A percentile compares a stretch with the other conserved stretches of the same genome.
Conservation (phyloP, 2,329 filamentous ascomycete species). For the Diaporthe aspalathi region DNA sequence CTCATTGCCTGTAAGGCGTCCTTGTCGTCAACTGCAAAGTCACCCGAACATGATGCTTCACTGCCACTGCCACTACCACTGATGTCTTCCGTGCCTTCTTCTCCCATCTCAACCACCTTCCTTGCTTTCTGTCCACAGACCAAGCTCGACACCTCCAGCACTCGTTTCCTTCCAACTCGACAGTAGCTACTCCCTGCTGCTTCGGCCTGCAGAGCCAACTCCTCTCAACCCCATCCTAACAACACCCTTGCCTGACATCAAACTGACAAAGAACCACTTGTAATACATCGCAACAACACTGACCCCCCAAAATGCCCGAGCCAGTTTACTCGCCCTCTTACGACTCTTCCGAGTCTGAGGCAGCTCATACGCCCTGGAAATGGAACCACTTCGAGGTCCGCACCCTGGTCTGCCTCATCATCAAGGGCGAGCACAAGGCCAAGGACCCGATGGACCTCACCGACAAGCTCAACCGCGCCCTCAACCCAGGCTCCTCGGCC, state of each 20-base stretch:
- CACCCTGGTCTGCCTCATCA: slow-evolving; percentile 36
- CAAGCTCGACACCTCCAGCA: not conserved
- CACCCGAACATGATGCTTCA: not conserved
- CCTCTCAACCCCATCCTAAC: too few relatives aligned
- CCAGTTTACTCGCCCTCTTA: slow-evolving; percentile 9
- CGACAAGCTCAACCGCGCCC: slow-evolving; percentile 35
- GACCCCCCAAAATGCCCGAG: not conserved
- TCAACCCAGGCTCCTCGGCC: slow-evolving; percentile 31
- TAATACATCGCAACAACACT: too few relatives aligned
- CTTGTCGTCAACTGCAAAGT: too few relatives aligned
- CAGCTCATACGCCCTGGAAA: not conserved
- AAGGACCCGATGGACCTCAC: slow-evolving; percentile 31
- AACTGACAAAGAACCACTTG: not conserved
- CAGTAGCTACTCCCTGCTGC: not conserved
- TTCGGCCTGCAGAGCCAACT: not conserved
- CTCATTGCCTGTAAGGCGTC: not conserved
- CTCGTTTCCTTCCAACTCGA: not conserved
- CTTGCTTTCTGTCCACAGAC: not conserved
- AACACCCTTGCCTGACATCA: too few relatives aligned
- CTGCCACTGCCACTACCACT: not conserved
- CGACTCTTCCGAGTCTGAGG: slow-evolving; percentile 16
- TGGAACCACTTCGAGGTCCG: slow-evolving; percentile 38
- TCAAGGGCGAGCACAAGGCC: slow-evolving; percentile 33
- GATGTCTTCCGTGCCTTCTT: not conserved
- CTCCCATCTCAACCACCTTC: not conserved